Conservation (phyloP, 345 rosid genomes). For the Schrenkiella parvula region DNA sequence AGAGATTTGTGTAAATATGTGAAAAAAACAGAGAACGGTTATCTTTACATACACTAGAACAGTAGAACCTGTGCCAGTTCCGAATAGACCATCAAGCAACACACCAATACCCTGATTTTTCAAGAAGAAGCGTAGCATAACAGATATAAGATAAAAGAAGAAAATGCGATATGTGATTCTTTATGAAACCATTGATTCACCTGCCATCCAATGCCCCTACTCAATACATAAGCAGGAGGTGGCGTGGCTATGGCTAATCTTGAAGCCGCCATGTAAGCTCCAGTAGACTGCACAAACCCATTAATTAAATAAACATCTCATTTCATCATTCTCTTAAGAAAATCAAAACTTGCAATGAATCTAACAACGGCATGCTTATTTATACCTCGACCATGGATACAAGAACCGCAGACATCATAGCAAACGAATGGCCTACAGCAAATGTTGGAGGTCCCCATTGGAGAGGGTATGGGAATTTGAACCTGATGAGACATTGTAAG, state of each 20-base stretch:
- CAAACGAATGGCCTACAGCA: conserved; percentile 88
- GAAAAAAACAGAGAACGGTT: not conserved
- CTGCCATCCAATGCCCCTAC: conserved; percentile 99
- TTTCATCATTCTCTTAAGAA: not conserved
- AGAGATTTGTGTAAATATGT: not conserved
- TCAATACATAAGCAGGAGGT: conserved; percentile 93
- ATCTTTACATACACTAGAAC: conserved; percentile 71
- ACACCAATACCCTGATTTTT: conserved; percentile 74
- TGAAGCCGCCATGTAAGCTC: conserved; percentile 94
- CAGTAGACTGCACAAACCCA: conserved; percentile 62
- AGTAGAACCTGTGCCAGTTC: conserved; percentile 89
- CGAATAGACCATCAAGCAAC: conserved; percentile 88
- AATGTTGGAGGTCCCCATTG: conserved; percentile 99
- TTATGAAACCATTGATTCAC: conserved; percentile 31
- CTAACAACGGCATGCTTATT: not conserved
- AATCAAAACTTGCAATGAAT: not conserved
- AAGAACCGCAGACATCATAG: conserved; percentile 92
- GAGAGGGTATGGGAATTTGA: conserved; percentile 90
- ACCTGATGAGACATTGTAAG: conserved; percentile 46
- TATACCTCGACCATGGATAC: conserved; percentile 94
- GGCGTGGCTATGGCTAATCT: conserved; percentile 97
- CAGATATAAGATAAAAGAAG: not conserved
- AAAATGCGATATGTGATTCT: not conserved
- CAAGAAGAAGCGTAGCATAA: not conserved
- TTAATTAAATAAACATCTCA: not conserved